These are phyloP conservation scores for Heliamphora exappendiculata DNA, from an alignment of 148 eudicot species.

Conservation along the genomic window DNA sequence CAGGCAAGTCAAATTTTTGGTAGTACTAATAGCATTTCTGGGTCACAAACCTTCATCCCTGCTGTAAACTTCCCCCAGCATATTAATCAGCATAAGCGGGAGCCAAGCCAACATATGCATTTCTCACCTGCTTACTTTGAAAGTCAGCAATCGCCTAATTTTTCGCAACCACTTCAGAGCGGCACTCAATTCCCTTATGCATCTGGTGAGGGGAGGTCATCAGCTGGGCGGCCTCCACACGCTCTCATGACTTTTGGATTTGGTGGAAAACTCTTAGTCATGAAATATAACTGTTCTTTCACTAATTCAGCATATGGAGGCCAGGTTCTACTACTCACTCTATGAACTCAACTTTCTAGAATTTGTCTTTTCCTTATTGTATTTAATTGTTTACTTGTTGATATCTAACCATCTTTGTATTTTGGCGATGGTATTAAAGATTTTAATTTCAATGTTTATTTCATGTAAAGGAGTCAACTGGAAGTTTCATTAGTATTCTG, in stretches of 20 bases:
- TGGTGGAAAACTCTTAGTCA: conserved; percentile 71
- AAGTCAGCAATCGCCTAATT: conserved; percentile 26
- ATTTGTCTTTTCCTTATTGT: background rate
- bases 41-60: conserved; percentile 25
- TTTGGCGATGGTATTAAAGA: background rate
- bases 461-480: conserved; percentile 50
- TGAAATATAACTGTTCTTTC: conserved; percentile 39
- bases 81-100: conserved; percentile 25
- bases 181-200: conserved; percentile 22
- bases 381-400: background rate
- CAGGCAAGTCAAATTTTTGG: conserved; percentile 20
- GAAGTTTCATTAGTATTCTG: conserved; percentile 41
- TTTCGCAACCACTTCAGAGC: conserved; percentile 37
- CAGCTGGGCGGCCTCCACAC: conserved; percentile 61
- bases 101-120: conserved; percentile 29
- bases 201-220: conserved; percentile 43
- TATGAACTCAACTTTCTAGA: background rate
- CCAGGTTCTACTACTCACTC: conserved; percentile 38
- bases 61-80: conserved; percentile 29
- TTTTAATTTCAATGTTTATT: conserved; percentile 7
- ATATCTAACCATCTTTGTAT: background rate
- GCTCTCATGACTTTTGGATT: conserved; percentile 75
- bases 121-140: conserved; percentile 22
- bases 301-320: conserved; percentile 33
- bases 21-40: conserved; percentile 18